These are phyloP conservation scores for Erythrophleum ivorense DNA, from an alignment of 331 rosid genomes.

Conservation along the genomic window DNA sequence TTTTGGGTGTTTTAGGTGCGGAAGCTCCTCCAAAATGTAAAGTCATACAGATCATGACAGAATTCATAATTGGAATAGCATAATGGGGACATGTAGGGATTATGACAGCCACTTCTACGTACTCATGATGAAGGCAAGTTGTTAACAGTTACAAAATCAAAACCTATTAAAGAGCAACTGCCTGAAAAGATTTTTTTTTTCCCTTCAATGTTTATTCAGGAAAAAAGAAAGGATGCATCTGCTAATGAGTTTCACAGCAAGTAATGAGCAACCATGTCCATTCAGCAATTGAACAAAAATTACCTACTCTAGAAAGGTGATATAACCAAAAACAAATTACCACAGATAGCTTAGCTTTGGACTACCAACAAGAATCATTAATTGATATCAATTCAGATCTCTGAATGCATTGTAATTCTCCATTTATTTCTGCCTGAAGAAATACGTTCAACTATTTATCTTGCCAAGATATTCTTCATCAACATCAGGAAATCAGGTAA, in stretches of 20 bases:
- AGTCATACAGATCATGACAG: conserved; percentile 1
- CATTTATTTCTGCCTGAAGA: conserved; percentile 9
- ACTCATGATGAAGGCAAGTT: conserved; percentile 22
- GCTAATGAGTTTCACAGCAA: conserved; percentile 2
- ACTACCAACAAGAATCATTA: not conserved
- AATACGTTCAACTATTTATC: conserved; percentile 30
- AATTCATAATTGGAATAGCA: not conserved
- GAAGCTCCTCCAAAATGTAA: conserved; percentile 33
- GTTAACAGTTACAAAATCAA: conserved; percentile 22
- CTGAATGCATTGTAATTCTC: conserved; percentile 26
- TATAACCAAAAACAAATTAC: not conserved
- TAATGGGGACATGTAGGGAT: not conserved
- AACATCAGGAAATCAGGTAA: conserved; percentile 6
- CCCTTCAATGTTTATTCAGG: not conserved
- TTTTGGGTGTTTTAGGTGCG: conserved; percentile 21
- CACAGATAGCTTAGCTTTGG: not conserved
- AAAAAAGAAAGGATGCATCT: conserved; percentile 1
- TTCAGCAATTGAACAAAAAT: not conserved
- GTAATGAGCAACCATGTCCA: conserved; percentile 17
- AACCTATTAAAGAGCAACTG: conserved; percentile 8
- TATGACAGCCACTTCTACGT: conserved; percentile 4
- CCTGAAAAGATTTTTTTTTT: not conserved
- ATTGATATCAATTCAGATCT: conserved; percentile 9
- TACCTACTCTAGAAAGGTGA: not conserved
- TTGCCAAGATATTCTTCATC: conserved; percentile 26